These are phyloP conservation scores for Macrotyloma uniflorum DNA, from an alignment of 306 rosid species.

Conservation along the genomic window DNA sequence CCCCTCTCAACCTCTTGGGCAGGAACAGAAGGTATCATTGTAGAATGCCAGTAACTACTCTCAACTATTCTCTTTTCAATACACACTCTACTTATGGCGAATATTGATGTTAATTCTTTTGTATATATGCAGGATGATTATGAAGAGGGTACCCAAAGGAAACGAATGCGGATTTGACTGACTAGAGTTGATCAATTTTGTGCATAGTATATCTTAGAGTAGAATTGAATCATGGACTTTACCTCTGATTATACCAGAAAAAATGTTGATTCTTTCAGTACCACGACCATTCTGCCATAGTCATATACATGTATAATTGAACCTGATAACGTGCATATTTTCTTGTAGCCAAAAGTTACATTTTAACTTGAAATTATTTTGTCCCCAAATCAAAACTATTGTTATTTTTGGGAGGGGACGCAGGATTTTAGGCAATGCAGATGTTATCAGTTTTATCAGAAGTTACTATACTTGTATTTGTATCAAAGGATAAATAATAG, in stretches of 20 bases:
- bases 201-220: slow-evolving; percentile 50
- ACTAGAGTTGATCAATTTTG: slow-evolving; percentile 47
- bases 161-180: slow-evolving; percentile 73
- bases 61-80: neutral
- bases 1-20: slow-evolving; percentile 63
- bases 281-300: slow-evolving; percentile 50
- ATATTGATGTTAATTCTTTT: neutral
- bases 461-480: slow-evolving; percentile 1
- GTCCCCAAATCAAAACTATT: neutral
- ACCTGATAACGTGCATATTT: no score
- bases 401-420: no score
- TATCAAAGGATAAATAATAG: neutral
- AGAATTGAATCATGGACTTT: slow-evolving; percentile 26
- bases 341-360: slow-evolving; percentile 46
- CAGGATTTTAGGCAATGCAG: neutral
- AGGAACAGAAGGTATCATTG: slow-evolving; percentile 66
- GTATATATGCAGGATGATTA: slow-evolving; percentile 56
- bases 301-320: slow-evolving; percentile 80
- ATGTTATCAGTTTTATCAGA: neutral
- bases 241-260: no score
- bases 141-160: slow-evolving; percentile 78
- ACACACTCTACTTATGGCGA: neutral
- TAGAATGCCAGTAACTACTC: neutral
- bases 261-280: slow-evolving; percentile 25
- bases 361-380: slow-evolving; percentile 28